Base-by-base conservation (phyloP, 1,284 basidiomycete species). In the Phenoliferia sp. region DNA sequence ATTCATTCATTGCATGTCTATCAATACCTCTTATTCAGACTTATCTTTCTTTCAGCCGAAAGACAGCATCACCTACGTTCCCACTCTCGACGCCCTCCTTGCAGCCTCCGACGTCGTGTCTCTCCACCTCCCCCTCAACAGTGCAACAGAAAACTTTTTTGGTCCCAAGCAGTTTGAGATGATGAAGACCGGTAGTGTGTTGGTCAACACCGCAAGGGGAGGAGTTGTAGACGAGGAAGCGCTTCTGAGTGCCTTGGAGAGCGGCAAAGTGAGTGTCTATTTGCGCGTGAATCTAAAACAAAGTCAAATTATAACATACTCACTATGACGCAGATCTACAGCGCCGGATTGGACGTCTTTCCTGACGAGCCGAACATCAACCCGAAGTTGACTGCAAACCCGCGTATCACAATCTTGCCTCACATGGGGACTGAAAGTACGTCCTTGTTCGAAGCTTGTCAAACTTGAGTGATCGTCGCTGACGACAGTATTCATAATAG, bases 181-280 rank as follows among this genome's bases (percentile, higher is more conserved):
- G 76, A 83, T 96, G 83, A 94, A 90, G 83, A 85, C 85, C 64
- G 89, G 89, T 9, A 84, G 87, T 1, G 84, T 93, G 57, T 85
- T 97, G 70, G 84, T 95, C 73, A 96, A 95, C 78, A 95, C 93
- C 2, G 92, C 93, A 28, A 82, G 93, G 54, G 93, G 93, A 7
- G 93, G 90, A 76, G 87, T 95, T 31, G 85, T 95, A 56, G 90
- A 94, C 72, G 92, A 95, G 79, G 86, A 85, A 3, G 92, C 91
- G 2, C 83, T 94, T 81, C 89, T 95, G 71, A 84, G 84, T 26
- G 91, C 92, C 17, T 80, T 95, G 67, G 87, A 91, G 76, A 87
- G 88, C 72, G 91, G 92, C 2, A 55, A 70, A 57, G 69, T 66
- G 63, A 68, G 19, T 36, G 35, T 32, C 2, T 54, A 28, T 32